Evolutionary conservation across 805 yeast species (phyloP).

Genomic region (Monosporozyma servazzii): DNA sequence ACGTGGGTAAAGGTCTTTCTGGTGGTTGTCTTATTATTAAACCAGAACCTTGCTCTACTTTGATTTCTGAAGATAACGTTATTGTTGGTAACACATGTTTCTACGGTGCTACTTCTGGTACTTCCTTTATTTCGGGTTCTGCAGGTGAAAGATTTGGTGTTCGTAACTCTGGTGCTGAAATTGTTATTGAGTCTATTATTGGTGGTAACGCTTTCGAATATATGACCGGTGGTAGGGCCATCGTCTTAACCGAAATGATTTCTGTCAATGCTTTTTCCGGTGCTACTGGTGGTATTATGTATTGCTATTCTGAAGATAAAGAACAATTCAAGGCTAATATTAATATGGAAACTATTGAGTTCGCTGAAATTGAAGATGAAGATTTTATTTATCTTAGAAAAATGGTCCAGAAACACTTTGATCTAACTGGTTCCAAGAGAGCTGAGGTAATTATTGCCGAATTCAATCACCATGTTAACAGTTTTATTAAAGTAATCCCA

Average conservation of each 20-base stretch:
- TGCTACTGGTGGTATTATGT: slow-evolving; percentile 99
- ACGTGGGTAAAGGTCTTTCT: slow-evolving; percentile 93
- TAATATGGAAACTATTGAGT: slow-evolving; percentile 73
- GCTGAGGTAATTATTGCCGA: slow-evolving; percentile 76
- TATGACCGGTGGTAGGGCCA: slow-evolving; percentile 98
- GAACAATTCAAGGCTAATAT: slow-evolving; percentile 80
- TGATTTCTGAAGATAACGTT: slow-evolving; percentile 93
- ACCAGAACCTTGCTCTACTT: slow-evolving; percentile 76
- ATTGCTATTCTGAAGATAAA: slow-evolving; percentile 81
- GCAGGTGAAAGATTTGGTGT: slow-evolving; percentile 98
- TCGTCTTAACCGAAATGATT: slow-evolving; percentile 84
- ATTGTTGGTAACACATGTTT: slow-evolving; percentile 95
- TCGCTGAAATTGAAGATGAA: slow-evolving; percentile 70
- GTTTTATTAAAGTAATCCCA: slow-evolving; percentile 91
- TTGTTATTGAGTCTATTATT: slow-evolving; percentile 84
- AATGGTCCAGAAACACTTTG: slow-evolving; percentile 88
- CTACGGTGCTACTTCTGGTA: slow-evolving; percentile 95
- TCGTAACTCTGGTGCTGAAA: slow-evolving; percentile 96
- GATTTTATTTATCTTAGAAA: slow-evolving; percentile 93
- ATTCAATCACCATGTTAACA: slow-evolving; percentile 79
- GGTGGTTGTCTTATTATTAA: slow-evolving; percentile 91
- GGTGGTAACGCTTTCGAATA: slow-evolving; percentile 99
- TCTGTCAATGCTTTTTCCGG: slow-evolving; percentile 86
- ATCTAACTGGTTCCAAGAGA: slow-evolving; percentile 85
- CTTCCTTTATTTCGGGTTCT: slow-evolving; percentile 89